These are phyloP conservation scores for Solanum clarkiae DNA, from an alignment of 257 asterid species.

Conservation along the genomic window DNA sequence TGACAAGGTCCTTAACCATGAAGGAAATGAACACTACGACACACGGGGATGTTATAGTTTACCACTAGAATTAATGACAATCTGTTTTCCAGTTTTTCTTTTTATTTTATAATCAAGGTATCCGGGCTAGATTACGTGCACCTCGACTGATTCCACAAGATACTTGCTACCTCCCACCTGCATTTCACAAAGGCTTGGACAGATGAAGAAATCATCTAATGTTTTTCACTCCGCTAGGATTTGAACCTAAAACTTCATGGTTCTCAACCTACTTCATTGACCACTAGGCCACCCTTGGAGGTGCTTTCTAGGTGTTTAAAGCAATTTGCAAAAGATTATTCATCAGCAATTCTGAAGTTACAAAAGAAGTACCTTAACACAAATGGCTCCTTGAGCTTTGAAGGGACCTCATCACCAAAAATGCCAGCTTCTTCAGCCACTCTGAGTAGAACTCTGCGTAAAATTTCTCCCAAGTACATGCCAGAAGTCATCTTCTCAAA, in stretches of 20 bases:
- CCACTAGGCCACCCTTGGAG: background rate
- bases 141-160: background rate
- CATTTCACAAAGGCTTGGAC: background rate
- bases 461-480: conserved; percentile 87
- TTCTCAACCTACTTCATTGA: background rate
- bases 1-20: background rate
- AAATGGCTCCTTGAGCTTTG: conserved; percentile 46
- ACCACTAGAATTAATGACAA: background rate
- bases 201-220: background rate
- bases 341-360: background rate
- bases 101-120: background rate
- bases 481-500: conserved; percentile 81
- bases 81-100: background rate
- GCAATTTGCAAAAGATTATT: background rate
- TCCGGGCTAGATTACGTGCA: background rate
- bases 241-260: background rate
- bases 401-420: conserved; percentile 76
- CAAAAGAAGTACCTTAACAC: conserved; percentile 36
- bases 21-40: background rate
- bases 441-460: conserved; percentile 58
- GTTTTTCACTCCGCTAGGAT: background rate
- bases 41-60: background rate
- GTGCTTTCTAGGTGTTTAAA: background rate
- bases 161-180: background rate
- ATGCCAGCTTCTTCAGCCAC: conserved; percentile 76